Evolutionary conservation across 306 rosid species (phyloP).

Genomic region (Quercus dentata): DNA sequence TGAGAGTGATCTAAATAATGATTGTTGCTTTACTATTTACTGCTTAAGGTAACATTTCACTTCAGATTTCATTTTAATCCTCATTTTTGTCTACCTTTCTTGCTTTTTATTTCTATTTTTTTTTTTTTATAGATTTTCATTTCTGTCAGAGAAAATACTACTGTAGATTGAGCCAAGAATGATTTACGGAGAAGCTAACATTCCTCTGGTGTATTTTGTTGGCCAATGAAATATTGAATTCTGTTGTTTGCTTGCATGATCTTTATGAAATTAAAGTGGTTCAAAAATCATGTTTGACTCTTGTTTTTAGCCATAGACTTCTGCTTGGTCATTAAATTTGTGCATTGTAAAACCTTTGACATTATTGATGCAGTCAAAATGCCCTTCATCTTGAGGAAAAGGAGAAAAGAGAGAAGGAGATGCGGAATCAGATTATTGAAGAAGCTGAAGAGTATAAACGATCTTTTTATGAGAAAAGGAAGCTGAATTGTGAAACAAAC

Average conservation of each 20-base stretch:
- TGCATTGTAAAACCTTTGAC: background rate
- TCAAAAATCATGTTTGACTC: background rate
- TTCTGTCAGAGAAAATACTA: background rate
- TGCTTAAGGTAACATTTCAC: background rate
- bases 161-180: background rate
- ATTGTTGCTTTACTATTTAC: no score
- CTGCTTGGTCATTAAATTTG: background rate
- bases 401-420: slow-evolving; percentile 74
- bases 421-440: slow-evolving; percentile 76
- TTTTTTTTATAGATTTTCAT: background rate
- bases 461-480: slow-evolving; percentile 78
- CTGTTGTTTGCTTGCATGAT: background rate
- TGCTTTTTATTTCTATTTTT: background rate
- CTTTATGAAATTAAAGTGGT: background rate
- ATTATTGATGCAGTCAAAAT: slow-evolving; percentile 53
- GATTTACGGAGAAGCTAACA: background rate
- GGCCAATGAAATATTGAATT: background rate
- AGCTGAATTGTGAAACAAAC: slow-evolving; percentile 66
- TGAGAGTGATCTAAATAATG: no score
- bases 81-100: background rate
- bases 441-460: slow-evolving; percentile 85
- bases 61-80: background rate
- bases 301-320: background rate
- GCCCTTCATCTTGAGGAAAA: slow-evolving; percentile 79
- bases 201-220: background rate